Conservation (phyloP, 805 yeast species). For the Barnettozyma sp. region DNA sequence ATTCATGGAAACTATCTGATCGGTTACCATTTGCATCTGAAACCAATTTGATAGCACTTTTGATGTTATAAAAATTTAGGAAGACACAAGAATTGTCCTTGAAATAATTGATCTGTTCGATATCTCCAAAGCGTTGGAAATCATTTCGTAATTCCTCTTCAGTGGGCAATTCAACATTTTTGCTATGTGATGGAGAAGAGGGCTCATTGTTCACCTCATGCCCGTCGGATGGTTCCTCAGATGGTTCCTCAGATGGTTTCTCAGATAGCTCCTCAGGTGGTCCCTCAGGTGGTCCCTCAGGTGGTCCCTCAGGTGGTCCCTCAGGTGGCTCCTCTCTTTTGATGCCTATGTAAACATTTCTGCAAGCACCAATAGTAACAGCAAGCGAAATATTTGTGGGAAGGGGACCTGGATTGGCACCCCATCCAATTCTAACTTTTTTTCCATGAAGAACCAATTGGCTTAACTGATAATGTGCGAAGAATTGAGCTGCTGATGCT, state of each 20-base stretch:
- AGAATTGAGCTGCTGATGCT: conserved; percentile 58
- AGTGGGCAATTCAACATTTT: conserved; percentile 32
- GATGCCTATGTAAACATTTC: conserved; percentile 70
- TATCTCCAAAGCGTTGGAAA: conserved; percentile 57
- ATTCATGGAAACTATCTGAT: conserved; percentile 30
- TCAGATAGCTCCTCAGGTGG: too few relatives aligned
- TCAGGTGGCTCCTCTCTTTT: conserved; percentile 32
- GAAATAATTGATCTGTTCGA: conserved; percentile 70
- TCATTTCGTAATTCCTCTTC: conserved; percentile 50
- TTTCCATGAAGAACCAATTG: conserved; percentile 56
- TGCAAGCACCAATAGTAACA: conserved; percentile 66
- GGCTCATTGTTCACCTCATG: too few relatives aligned
- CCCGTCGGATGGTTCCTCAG: too few relatives aligned
- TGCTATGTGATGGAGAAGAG: too few relatives aligned
- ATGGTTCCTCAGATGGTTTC: too few relatives aligned
- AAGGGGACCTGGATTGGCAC: conserved; percentile 58
- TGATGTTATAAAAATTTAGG: conserved; percentile 59
- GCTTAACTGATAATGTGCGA: conserved; percentile 49
- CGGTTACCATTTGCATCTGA: conserved; percentile 43
- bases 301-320: too few relatives aligned
- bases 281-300: too few relatives aligned
- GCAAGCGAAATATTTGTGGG: conserved; percentile 50
- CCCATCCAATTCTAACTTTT: conserved; percentile 63
- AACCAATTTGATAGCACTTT: conserved; percentile 57
- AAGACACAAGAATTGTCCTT: conserved; percentile 70